Percentiles rank a stretch among this genome's conserved stretches.
Evolutionary conservation across 371 early-diverging fungal species (phyloP).

Genomic region (Rhizopus arrhizus): DNA sequence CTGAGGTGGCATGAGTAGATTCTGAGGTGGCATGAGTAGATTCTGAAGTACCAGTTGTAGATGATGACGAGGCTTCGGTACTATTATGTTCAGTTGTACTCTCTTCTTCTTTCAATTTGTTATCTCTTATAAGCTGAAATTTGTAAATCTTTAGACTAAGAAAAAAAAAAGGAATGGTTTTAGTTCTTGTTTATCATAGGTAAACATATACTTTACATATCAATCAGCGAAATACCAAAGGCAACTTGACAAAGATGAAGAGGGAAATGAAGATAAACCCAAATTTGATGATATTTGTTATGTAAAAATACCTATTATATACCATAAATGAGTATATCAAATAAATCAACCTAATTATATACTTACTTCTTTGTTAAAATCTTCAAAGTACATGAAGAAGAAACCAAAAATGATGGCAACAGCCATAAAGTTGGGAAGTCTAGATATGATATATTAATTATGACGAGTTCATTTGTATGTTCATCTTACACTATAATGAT

Average conservation of each 20-base stretch:
- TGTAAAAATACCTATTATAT: constrained; percentile 40
- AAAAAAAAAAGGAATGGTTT: background rate
- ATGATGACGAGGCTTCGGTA: background rate
- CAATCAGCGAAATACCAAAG: constrained; percentile 52
- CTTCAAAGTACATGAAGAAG: constrained; percentile 60
- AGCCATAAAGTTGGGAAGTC: constrained; percentile 54
- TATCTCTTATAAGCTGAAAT: constrained; percentile 31
- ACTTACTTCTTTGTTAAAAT: constrained; percentile 53
- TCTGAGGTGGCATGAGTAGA: background rate
- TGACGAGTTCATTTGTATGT: background rate
- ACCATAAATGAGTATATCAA: background rate
- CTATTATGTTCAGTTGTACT: background rate
- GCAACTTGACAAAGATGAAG: constrained; percentile 59
- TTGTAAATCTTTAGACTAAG: constrained; percentile 41
- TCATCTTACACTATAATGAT: constrained; percentile 35
- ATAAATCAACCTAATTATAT: background rate
- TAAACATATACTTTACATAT: constrained; percentile 33
- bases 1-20: background rate
- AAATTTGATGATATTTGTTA: constrained; percentile 54
- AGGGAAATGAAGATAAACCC: constrained; percentile 64
- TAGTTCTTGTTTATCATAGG: background rate
- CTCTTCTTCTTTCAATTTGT: constrained; percentile 28
- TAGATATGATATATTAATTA: constrained; percentile 17
- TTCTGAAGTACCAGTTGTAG: background rate
- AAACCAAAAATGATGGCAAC: constrained; percentile 56